Base-by-base conservation (phyloP, 2,329 filamentous ascomycete species). In the Aureobasidium sp. region DNA sequence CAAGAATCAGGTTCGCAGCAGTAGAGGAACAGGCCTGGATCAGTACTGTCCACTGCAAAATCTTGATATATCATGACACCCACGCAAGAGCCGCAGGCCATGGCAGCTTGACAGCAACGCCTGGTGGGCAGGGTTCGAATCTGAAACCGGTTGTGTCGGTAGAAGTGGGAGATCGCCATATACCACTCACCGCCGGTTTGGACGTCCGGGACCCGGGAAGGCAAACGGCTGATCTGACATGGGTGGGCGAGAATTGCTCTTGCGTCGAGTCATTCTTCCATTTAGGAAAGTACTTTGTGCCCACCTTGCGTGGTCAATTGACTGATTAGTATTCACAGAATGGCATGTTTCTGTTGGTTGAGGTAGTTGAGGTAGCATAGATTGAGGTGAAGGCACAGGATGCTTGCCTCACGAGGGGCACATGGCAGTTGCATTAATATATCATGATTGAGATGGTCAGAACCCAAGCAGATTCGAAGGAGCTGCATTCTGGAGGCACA, bases 141-240 rank as follows among this genome's bases (percentile, higher is more conserved):
- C 40, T 57, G 53, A 57, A 57, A 57, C 53, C 53, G 53, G 53
- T 46, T 46, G 38, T 46, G 40, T 45, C 53, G 53, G 53, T 37
- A 57, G 15, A 35, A 46, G 8, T 33, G 29, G 19, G 29, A 57
- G 53, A 57, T 57, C 55, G 43, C 43, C 42, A 58, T 47, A 49
- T 21, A n/a, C n/a, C 29, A 29, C 43, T 47, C 55, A 58, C 55
- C 55, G 55, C 55, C 33, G 43, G 23, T 58, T 58, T 58, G 55
- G 42, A 49, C 29, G 42, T 45, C 55, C 55, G 42, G 43, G 21
- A 31, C 29, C 55, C 55, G 55, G 55, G 43, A 46, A 58, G 33
- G 43, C 29, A 21, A 47, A 58, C 55, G 42, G 53, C 15, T 21
- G 55, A 38, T 58, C 55, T 43, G 53, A 57, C 53, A 46, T 31